Conservation (phyloP, 75 land plant species). For the Picea glauca region DNA sequence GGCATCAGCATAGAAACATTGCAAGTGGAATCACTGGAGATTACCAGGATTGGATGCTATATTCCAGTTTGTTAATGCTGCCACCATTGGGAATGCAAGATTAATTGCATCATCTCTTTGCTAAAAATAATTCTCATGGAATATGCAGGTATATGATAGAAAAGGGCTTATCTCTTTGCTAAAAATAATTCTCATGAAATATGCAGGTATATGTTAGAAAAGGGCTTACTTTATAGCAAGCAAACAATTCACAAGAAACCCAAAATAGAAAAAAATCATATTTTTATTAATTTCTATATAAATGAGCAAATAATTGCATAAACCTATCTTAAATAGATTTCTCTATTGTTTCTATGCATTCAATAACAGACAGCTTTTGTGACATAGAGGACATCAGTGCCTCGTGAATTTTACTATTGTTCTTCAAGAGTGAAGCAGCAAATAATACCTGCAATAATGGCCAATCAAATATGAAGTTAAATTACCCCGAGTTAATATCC, state of each 20-base stretch:
- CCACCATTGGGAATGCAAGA: background rate
- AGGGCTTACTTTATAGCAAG: background rate
- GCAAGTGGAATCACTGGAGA: no score
- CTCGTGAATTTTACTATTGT: slow-evolving; percentile 68
- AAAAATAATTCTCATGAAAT: no score
- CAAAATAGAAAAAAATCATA: no score
- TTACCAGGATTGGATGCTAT: background rate
- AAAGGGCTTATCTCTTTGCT: no score
- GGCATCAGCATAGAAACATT: no score
- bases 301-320: background rate
- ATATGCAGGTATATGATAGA: background rate
- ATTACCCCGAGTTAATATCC: background rate
- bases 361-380: slow-evolving; percentile 56
- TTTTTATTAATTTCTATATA: no score
- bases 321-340: slow-evolving; percentile 14
- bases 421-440: slow-evolving; percentile 88
- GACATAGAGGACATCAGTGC: slow-evolving; percentile 84
- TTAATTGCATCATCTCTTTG: background rate
- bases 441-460: slow-evolving; percentile 75
- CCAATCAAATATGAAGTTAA: background rate
- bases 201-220: no score
- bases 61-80: background rate
- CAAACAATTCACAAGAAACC: no score
- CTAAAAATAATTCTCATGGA: background rate
- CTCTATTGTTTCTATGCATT: slow-evolving; percentile 91